phyloP scores from a whole-genome alignment of 163 green algal genomes.

The Botryococcus braunii region DNA sequence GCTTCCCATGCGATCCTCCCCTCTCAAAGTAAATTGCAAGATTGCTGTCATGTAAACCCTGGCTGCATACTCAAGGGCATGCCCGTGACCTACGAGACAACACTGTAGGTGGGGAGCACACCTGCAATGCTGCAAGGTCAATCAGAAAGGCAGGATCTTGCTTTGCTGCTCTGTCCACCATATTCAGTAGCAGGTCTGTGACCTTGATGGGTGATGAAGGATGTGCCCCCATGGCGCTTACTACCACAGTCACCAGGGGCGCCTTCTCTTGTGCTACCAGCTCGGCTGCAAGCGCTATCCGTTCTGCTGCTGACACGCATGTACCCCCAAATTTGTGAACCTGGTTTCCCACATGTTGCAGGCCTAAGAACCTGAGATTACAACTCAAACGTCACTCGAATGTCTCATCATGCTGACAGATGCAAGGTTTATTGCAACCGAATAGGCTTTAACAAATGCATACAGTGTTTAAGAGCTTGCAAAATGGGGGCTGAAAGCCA shows the following conservation, averaged over 20 bases:
- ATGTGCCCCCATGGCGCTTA: conserved; percentile 81
- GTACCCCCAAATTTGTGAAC: conserved; percentile 98
- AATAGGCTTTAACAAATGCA: not conserved
- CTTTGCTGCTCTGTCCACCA: conserved; percentile 62
- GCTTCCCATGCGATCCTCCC: not conserved
- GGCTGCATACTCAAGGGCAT: too few relatives aligned
- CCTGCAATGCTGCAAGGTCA: conserved; percentile 57
- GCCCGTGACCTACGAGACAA: too few relatives aligned
- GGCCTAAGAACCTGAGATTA: not conserved
- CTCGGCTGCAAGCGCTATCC: conserved; percentile 67
- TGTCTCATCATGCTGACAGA: not conserved
- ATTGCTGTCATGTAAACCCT: not conserved
- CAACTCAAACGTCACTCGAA: not conserved
- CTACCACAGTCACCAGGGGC: conserved; percentile 43
- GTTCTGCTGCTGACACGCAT: conserved; percentile 80
- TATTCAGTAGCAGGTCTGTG: conserved; percentile 90
- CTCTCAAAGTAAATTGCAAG: not conserved
- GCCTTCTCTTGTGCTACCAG: conserved; percentile 42
- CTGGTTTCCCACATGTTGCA: conserved; percentile 12
- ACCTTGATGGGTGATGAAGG: conserved; percentile 78
- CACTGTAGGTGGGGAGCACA: not conserved
- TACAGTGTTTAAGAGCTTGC: not conserved
- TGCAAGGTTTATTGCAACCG: not conserved
- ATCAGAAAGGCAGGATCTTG: conserved; percentile 69
- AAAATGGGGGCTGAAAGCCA: not conserved